Evolutionary conservation across 2,329 filamentous ascomycete species (phyloP).

Genomic region (Sporothrix euskadiensis): DNA sequence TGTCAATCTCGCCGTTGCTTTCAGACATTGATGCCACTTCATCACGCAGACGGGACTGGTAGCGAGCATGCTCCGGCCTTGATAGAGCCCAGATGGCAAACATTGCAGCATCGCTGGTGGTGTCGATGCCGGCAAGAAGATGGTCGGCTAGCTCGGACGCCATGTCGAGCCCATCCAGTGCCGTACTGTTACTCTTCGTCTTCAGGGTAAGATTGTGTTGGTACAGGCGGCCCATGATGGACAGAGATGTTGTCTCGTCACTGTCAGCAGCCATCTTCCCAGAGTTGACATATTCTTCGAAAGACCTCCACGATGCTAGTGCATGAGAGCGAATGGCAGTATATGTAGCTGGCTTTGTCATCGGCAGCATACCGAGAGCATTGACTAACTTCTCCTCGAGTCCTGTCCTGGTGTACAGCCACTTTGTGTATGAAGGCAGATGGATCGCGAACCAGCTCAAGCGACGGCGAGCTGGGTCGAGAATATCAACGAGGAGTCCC

Average conservation of each 20-base stretch:
- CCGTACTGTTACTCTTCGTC: slow-evolving; percentile 33
- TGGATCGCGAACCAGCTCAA: slow-evolving; percentile 54
- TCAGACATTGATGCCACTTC: slow-evolving; percentile 41
- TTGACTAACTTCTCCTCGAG: slow-evolving; percentile 41
- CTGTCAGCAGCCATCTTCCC: slow-evolving; percentile 27
- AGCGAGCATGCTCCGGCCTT: slow-evolving; percentile 42
- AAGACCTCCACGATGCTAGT: slow-evolving; percentile 35
- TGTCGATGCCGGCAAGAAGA: slow-evolving; percentile 55
- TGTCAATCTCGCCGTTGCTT: slow-evolving; percentile 29
- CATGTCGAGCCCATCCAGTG: slow-evolving; percentile 46
- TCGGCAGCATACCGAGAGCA: slow-evolving; percentile 45
- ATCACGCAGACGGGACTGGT: slow-evolving; percentile 48
- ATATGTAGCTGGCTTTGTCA: slow-evolving; percentile 53
- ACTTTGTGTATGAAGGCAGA: slow-evolving; percentile 47
- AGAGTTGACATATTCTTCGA: slow-evolving; percentile 6
- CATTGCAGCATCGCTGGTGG: slow-evolving; percentile 50
- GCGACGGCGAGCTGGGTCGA: slow-evolving; percentile 48
- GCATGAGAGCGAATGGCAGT: slow-evolving; percentile 48
- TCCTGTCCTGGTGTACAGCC: slow-evolving; percentile 49
- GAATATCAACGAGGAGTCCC: slow-evolving; percentile 49
- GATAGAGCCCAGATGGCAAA: slow-evolving; percentile 54
- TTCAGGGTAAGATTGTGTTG: background rate
- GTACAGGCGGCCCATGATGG: slow-evolving; percentile 45
- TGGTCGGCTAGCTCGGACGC: slow-evolving; percentile 57
- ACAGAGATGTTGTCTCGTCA: slow-evolving; percentile 32